phyloP scores from a whole-genome alignment of 805 yeast genomes.

The Dipodascus geniculatus region DNA sequence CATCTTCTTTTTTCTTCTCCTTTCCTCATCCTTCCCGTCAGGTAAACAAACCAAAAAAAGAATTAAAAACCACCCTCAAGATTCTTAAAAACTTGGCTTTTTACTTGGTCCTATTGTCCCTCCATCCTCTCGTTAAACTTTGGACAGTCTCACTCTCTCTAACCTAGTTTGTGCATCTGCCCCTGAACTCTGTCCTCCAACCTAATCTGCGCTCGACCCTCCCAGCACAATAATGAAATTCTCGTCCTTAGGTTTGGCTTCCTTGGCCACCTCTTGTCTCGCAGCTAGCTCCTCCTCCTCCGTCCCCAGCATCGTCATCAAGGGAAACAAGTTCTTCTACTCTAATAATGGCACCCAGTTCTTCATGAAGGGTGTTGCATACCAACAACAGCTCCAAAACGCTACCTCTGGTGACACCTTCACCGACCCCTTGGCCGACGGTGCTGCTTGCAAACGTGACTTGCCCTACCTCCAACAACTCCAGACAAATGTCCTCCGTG shows the following conservation, averaged over 20 bases:
- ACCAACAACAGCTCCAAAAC: constrained; percentile 55
- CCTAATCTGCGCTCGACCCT: neutral
- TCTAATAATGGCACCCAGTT: constrained; percentile 67
- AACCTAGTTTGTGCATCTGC: no score
- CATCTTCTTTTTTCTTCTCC: neutral
- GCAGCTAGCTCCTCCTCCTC: constrained; percentile 13
- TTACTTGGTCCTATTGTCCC: no score
- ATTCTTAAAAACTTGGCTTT: no score
- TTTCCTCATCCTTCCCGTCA: no score
- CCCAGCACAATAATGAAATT: constrained; percentile 15
- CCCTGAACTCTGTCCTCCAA: neutral
- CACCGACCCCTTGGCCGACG: constrained; percentile 69
- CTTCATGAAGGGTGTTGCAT: constrained; percentile 79
- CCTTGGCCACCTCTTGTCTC: constrained; percentile 4
- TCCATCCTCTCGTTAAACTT: no score
- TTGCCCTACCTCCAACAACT: constrained; percentile 61
- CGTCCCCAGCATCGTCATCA: constrained; percentile 43
- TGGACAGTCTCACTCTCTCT: no score
- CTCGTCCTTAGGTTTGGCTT: constrained; percentile 10
- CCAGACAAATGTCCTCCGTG: constrained; percentile 69
- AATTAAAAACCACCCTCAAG: no score
- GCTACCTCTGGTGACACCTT: constrained; percentile 50
- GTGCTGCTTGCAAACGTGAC: constrained; percentile 63
- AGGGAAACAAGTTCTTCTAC: constrained; percentile 69
- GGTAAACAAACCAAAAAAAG: no score